Conservation (phyloP, 805 yeast species). For the Brettanomyces bruxellensis region DNA sequence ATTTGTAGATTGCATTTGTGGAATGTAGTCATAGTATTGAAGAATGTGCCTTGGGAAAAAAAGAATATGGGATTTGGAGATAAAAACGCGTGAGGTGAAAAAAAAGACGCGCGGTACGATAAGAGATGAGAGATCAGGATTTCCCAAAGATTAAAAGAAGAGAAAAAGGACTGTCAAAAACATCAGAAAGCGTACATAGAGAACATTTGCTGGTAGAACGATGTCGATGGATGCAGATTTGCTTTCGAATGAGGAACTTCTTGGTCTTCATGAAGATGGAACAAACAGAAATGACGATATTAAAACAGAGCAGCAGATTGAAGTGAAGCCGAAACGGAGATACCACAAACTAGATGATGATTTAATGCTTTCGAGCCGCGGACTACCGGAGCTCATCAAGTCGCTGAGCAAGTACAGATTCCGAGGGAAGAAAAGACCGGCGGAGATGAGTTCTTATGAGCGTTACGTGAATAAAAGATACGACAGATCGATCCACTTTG, state of each 20-base stretch:
- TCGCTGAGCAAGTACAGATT: constrained; percentile 24
- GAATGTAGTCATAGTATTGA: neutral
- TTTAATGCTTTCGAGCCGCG: constrained; percentile 42
- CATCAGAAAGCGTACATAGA: neutral
- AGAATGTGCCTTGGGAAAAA: neutral
- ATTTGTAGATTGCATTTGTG: no score
- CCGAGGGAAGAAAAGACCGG: constrained; percentile 7
- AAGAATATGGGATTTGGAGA: neutral
- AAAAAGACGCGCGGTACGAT: no score
- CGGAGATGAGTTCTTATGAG: constrained; percentile 18
- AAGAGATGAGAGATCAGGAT: no score
- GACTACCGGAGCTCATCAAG: constrained; percentile 43
- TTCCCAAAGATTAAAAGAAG: neutral
- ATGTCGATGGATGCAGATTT: constrained; percentile 7
- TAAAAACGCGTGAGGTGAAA: no score
- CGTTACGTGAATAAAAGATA: constrained; percentile 11
- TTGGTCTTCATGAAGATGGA: constrained; percentile 16
- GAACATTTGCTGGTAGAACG: neutral
- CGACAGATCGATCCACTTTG: constrained; percentile 33
- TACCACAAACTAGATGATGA: constrained; percentile 43
- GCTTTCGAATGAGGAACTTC: constrained; percentile 20
- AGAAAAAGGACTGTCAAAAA: neutral
- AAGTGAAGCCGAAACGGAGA: constrained; percentile 16
- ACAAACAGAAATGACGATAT: neutral
- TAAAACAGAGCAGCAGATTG: neutral